Percentiles rank a stretch among this genome's conserved stretches.
phyloP scores from a whole-genome alignment of 1,139 yeast species.

The Magnusiomyces suaveolens region DNA sequence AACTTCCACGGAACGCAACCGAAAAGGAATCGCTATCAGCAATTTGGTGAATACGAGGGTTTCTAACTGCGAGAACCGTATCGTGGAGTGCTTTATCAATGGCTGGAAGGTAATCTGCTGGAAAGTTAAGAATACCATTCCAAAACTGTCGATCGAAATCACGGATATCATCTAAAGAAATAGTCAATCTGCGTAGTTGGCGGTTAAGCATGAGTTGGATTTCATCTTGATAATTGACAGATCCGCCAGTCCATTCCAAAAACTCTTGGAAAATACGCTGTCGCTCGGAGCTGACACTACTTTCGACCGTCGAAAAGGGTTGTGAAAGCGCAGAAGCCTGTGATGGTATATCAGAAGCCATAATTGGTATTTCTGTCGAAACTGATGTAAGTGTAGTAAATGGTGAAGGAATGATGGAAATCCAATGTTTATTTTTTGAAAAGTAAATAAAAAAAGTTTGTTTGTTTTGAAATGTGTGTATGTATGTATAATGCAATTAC shows the following conservation, averaged over 20 bases:
- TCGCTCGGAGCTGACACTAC: conserved; percentile 42
- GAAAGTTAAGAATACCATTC: conserved; percentile 62
- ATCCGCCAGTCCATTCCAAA: conserved; percentile 46
- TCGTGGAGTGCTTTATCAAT: conserved; percentile 82
- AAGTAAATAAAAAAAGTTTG: not conserved
- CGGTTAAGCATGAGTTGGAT: conserved; percentile 63
- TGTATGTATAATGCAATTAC: conserved; percentile 35
- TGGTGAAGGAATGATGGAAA: not conserved
- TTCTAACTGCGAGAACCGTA: conserved; percentile 43
- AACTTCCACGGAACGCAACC: conserved; percentile 80
- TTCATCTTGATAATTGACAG: conserved; percentile 54
- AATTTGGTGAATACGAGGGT: conserved; percentile 36
- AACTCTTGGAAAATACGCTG: conserved; percentile 79
- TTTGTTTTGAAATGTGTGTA: not conserved
- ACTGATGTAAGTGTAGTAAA: not conserved
- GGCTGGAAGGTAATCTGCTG: conserved; percentile 84
- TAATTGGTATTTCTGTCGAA: not conserved
- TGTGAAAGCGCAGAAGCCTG: not conserved
- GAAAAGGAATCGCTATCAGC: conserved; percentile 61
- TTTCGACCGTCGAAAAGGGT: not conserved
- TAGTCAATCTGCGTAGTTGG: conserved; percentile 56
- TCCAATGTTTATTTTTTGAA: not conserved
- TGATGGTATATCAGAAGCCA: not conserved
- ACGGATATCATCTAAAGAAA: conserved; percentile 79
- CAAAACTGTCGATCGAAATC: conserved; percentile 76